phyloP scores from a whole-genome alignment of 1,139 yeast genomes.

The Saccharomyces hybrid region DNA sequence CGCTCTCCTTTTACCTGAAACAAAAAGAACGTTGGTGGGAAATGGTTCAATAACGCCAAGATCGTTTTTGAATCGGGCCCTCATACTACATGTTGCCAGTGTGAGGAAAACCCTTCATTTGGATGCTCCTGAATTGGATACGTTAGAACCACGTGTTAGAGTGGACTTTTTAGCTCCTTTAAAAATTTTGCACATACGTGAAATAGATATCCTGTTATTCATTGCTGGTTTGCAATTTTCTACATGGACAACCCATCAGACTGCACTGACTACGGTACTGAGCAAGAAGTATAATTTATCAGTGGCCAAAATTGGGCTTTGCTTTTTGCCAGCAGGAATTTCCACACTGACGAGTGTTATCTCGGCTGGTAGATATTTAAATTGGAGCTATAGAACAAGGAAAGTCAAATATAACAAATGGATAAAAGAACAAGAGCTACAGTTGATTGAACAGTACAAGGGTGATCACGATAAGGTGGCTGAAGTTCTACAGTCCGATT shows the following conservation, averaged over 20 bases:
- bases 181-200: constrained; percentile 35
- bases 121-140: constrained; percentile 28
- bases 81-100: constrained; percentile 31
- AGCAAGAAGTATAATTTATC: constrained; percentile 42
- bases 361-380: constrained; percentile 41
- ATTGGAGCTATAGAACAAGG: constrained; percentile 37
- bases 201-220: constrained; percentile 34
- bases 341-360: constrained; percentile 48
- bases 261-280: constrained; percentile 53
- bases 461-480: constrained; percentile 17
- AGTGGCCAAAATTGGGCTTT: constrained; percentile 52
- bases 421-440: constrained; percentile 17
- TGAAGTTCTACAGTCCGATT: constrained; percentile 16
- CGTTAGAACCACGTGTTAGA: constrained; percentile 28
- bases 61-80: constrained; percentile 36
- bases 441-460: constrained; percentile 24
- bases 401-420: constrained; percentile 18
- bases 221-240: constrained; percentile 59
- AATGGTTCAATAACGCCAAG: constrained; percentile 51
- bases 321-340: constrained; percentile 54
- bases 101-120: constrained; percentile 26
- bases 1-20: constrained; percentile 55
- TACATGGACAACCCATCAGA: constrained; percentile 61
- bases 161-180: constrained; percentile 42
- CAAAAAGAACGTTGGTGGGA: constrained; percentile 60